Conservation (phyloP, 306 rosid genomes). For the Ormosia emarginata region DNA sequence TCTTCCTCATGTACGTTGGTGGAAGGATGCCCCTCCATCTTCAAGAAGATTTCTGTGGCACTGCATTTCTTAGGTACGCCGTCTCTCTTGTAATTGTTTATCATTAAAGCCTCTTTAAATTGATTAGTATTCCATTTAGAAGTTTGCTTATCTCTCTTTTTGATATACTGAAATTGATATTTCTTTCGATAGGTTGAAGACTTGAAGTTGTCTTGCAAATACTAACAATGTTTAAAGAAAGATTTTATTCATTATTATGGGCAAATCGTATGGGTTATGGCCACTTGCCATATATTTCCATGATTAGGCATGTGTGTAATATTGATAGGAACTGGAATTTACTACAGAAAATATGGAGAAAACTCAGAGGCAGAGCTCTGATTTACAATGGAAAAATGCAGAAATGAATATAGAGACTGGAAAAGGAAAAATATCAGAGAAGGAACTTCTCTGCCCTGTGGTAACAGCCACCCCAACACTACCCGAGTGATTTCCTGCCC, state of each 20-base stretch:
- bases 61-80: slow-evolving; percentile 76
- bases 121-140: not conserved
- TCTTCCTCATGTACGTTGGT: slow-evolving; percentile 86
- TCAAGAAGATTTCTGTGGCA: slow-evolving; percentile 95
- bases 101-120: not conserved
- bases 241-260: not conserved
- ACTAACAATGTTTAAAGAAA: not conserved
- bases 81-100: not conserved
- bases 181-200: not conserved
- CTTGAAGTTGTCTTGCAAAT: not conserved
- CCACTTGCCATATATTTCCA: not conserved
- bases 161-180: not conserved
- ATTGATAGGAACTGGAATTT: too few species aligned
- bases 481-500: too few species aligned
- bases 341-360: too few species aligned
- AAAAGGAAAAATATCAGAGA: too few species aligned
- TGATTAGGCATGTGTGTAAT: not conserved
- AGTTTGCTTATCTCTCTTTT: not conserved
- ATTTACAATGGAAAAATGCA: too few species aligned
- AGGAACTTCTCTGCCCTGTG: too few species aligned
- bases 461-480: too few species aligned
- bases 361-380: too few species aligned
- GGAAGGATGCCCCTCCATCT: slow-evolving; percentile 85
- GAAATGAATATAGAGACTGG: too few species aligned
- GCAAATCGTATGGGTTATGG: not conserved